Conservation (phyloP, 2,329 filamentous ascomycete genomes). For the Dothistroma pini region DNA sequence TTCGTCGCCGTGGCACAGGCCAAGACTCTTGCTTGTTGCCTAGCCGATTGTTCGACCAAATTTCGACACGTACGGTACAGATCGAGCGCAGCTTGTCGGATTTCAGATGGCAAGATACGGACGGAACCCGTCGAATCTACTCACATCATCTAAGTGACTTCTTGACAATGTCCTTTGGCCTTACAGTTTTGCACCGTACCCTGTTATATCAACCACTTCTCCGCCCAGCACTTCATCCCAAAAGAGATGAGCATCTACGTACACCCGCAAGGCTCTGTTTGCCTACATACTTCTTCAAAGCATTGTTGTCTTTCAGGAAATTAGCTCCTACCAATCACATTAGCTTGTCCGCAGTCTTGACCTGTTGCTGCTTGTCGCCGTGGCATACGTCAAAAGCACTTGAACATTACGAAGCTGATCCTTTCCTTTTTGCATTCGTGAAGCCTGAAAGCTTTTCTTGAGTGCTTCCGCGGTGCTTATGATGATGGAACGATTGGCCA, state of each 20-base stretch:
- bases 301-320: neutral
- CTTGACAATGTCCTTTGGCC: too few relatives aligned
- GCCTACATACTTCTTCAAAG: neutral
- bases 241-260: neutral
- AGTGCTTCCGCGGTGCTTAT: too few relatives aligned
- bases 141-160: too few relatives aligned
- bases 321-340: neutral
- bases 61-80: too few relatives aligned
- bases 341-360: neutral
- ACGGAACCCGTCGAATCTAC: too few relatives aligned
- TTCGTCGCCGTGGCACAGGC: too few relatives aligned
- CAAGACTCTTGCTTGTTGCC: too few relatives aligned
- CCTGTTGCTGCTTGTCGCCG: neutral
- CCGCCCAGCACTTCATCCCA: neutral
- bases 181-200: neutral
- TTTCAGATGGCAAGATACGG: too few relatives aligned
- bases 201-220: neutral
- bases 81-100: too few relatives aligned
- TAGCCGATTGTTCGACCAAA: too few relatives aligned
- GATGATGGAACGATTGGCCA: too few relatives aligned
- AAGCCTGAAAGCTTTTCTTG: too few relatives aligned
- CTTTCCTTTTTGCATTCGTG: neutral
- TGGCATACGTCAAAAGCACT: neutral
- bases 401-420: neutral
- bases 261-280: neutral